Conservation (phyloP, 225 moss, liverwort and hornwort species). For the Climacium dendroides region DNA sequence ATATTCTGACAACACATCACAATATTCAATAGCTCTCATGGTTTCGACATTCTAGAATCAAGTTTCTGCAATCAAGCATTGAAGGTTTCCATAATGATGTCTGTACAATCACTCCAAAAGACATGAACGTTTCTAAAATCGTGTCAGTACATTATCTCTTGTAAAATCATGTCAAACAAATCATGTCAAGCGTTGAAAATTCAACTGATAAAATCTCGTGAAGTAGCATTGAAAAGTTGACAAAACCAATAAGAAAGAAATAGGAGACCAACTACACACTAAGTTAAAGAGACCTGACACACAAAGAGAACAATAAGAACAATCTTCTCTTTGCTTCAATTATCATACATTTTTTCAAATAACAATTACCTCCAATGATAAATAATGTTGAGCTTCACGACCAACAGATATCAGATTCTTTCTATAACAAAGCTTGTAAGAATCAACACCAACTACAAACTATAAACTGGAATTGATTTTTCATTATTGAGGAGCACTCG, state of each 20-base stretch:
- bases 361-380: too few relatives aligned
- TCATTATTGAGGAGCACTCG: not conserved
- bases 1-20: not conserved
- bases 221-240: not conserved
- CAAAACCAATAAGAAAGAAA: too few relatives aligned
- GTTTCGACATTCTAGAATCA: not conserved
- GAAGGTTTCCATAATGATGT: too few relatives aligned
- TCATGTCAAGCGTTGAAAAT: not conserved
- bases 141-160: too few relatives aligned
- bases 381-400: too few relatives aligned
- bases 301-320: not conserved
- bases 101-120: too few relatives aligned
- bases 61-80: not conserved
- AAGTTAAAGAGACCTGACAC: too few relatives aligned
- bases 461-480: not conserved
- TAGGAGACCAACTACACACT: too few relatives aligned
- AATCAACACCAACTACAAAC: not conserved
- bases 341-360: too few relatives aligned
- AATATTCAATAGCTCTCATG: not conserved
- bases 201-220: not conserved
- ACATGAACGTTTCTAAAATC: too few relatives aligned
- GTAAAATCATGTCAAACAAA: not conserved
- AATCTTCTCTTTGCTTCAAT: too few relatives aligned
- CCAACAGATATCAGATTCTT: not conserved
- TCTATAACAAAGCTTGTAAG: not conserved